These are phyloP conservation scores for Pistacia atlantica DNA, from an alignment of 345 rosid genomes.

Conservation along the genomic window DNA sequence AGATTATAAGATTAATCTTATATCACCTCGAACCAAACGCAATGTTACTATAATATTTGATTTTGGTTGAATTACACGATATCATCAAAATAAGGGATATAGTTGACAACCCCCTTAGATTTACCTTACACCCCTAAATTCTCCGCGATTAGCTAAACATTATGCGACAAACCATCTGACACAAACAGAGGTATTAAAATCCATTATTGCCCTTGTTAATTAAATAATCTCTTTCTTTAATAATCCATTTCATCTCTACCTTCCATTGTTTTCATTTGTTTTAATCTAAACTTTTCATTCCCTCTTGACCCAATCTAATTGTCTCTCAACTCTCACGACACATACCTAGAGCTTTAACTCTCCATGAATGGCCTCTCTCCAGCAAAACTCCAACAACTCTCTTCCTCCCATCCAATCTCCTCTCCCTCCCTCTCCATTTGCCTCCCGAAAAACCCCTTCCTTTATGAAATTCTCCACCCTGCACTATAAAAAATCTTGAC, in stretches of 20 bases:
- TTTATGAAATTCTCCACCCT: slow-evolving; percentile 28
- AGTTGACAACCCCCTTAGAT: too few relatives aligned
- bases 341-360: not conserved
- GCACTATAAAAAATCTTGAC: slow-evolving; percentile 44
- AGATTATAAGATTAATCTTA: too few relatives aligned
- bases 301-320: not conserved
- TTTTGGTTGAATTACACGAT: too few relatives aligned
- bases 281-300: slow-evolving; percentile 13
- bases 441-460: slow-evolving; percentile 17
- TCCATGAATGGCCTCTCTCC: slow-evolving; percentile 66
- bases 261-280: not conserved
- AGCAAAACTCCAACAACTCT: slow-evolving; percentile 35
- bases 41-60: too few relatives aligned
- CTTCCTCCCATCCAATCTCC: slow-evolving; percentile 58
- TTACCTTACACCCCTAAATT: too few relatives aligned
- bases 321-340: not conserved
- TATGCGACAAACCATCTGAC: too few relatives aligned
- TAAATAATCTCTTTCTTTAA: slow-evolving; percentile 14
- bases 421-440: slow-evolving; percentile 28
- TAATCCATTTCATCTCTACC: not conserved
- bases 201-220: too few relatives aligned
- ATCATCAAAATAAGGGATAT: too few relatives aligned
- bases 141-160: too few relatives aligned
- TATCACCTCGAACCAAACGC: too few relatives aligned
- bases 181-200: too few relatives aligned